phyloP scores from a whole-genome alignment of 177 flowering plant genomes.

The Telopea speciosissima region DNA sequence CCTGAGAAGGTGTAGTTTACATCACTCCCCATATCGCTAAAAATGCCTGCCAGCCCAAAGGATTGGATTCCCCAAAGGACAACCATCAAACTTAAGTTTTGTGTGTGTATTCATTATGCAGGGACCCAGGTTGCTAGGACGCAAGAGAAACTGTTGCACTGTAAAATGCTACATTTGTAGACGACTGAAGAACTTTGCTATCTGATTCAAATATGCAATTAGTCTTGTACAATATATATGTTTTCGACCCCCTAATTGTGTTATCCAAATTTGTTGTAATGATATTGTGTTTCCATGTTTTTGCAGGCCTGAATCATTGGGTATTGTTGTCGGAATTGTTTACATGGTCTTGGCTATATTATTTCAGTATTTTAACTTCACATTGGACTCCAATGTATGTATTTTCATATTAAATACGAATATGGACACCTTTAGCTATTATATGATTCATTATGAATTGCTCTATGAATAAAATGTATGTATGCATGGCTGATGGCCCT shows the following conservation, averaged over 20 bases:
- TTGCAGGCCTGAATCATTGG: constrained; percentile 91
- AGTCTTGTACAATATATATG: not conserved
- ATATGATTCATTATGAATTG: not conserved
- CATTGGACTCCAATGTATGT: constrained; percentile 78
- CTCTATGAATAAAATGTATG: not conserved
- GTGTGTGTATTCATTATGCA: no score
- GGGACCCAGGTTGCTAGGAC: no score
- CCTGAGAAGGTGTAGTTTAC: no score
- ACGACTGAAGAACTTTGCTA: not conserved
- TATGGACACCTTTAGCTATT: not conserved
- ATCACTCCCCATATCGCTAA: no score
- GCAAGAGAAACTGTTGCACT: not conserved
- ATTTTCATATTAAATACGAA: not conserved
- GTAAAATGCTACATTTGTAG: not conserved
- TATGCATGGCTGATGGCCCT: not conserved
- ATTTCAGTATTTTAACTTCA: constrained; percentile 75
- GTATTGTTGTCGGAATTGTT: constrained; percentile 77
- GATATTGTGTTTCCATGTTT: constrained; percentile 4
- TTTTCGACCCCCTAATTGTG: not conserved
- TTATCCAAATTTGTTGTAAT: not conserved
- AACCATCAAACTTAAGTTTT: no score
- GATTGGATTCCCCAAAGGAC: no score
- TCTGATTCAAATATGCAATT: not conserved
- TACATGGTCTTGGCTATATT: constrained; percentile 63
- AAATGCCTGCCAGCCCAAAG: no score